These are phyloP conservation scores for Sclerotinia minor DNA, from an alignment of 2,329 filamentous ascomycete genomes.

Conservation along the genomic window DNA sequence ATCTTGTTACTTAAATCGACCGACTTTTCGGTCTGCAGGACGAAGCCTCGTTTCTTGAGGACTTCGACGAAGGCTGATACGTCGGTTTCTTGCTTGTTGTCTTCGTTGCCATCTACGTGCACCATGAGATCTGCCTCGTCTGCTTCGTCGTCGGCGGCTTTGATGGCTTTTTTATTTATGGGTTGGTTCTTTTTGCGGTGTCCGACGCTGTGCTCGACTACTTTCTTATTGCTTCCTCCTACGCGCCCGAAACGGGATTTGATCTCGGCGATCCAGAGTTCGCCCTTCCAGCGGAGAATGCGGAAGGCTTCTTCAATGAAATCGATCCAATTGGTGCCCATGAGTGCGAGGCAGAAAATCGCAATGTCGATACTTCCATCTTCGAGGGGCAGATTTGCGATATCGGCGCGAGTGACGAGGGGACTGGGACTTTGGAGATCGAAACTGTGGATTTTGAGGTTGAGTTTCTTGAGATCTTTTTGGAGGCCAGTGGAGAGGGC, in stretches of 20 bases:
- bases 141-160: conserved; percentile 48
- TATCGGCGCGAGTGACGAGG: conserved; percentile 85
- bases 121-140: conserved; percentile 62
- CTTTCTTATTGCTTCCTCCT: conserved; percentile 46
- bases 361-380: conserved; percentile 80
- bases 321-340: conserved; percentile 98
- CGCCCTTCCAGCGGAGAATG: conserved; percentile 87
- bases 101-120: conserved; percentile 67
- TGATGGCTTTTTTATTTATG: conserved; percentile 49
- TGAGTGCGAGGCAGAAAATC: conserved; percentile 93
- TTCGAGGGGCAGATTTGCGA: conserved; percentile 74
- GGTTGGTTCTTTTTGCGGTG: conserved; percentile 55
- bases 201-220: conserved; percentile 72
- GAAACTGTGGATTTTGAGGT: conserved; percentile 77
- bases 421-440: conserved; percentile 78
- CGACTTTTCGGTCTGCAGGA: conserved; percentile 65
- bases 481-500: conserved; percentile 71
- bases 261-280: conserved; percentile 97
- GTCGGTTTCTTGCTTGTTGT: conserved; percentile 72
- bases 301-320: conserved; percentile 97
- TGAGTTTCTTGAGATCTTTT: conserved; percentile 62
- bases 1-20: conserved; percentile 91
- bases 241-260: conserved; percentile 82
- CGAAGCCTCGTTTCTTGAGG: conserved; percentile 76
- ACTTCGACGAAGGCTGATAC: conserved; percentile 85